Evolutionary conservation across 208 protist genomes (phyloP).

Genomic region (Leishmania braziliensis): DNA sequence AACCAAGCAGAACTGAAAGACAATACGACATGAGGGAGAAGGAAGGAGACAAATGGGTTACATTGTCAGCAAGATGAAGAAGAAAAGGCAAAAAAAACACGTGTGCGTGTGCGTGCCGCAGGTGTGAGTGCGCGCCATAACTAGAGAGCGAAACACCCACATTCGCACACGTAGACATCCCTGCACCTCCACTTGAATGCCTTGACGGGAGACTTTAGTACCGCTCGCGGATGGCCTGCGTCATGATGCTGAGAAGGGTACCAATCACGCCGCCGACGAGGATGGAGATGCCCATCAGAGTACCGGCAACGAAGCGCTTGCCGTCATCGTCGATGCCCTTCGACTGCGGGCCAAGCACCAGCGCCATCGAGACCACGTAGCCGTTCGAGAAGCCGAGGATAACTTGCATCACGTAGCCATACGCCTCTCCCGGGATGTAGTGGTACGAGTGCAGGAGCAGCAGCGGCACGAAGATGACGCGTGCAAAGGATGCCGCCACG

Average conservation of each 20-base stretch:
- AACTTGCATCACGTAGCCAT: constrained; percentile 54
- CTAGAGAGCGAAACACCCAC: no score
- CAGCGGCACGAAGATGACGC: constrained; percentile 57
- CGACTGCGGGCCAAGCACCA: constrained; percentile 51
- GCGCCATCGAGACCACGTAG: constrained; percentile 46
- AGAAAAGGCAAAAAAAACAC: no score
- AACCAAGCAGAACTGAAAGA: neutral
- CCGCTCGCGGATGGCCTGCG: constrained; percentile 34
- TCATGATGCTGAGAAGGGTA: constrained; percentile 51
- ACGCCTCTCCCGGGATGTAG: constrained; percentile 54
- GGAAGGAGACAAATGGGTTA: no score
- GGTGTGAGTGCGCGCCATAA: no score
- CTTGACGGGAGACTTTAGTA: no score
- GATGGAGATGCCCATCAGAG: constrained; percentile 58
- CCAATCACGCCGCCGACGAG: constrained; percentile 47
- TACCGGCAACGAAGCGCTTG: constrained; percentile 63
- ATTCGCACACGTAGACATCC: no score
- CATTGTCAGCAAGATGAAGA: no score
- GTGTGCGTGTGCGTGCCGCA: no score
- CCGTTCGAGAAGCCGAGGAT: constrained; percentile 64
- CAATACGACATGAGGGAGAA: no score
- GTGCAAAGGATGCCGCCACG: constrained; percentile 38
- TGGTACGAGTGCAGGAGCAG: constrained; percentile 59
- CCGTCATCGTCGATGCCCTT: constrained; percentile 35
- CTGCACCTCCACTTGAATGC: no score